These are phyloP conservation scores for Alternaria brassicicola DNA, from an alignment of 2,329 filamentous ascomycete genomes.

Conservation along the genomic window DNA sequence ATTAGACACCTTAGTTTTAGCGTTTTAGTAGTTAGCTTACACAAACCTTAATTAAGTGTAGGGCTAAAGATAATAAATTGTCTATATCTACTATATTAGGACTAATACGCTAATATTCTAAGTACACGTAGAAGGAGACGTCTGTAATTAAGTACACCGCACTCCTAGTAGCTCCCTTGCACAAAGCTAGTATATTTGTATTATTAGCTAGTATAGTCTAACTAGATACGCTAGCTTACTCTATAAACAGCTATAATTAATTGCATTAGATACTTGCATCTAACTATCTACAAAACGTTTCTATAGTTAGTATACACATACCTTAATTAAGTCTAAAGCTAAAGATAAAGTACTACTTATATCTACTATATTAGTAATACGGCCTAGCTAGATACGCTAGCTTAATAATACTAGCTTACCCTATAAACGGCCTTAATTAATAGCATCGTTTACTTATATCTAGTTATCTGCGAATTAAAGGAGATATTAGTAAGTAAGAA, in stretches of 20 bases:
- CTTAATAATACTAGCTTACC: slow-evolving; percentile 2
- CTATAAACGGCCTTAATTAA: neutral
- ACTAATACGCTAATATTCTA: neutral
- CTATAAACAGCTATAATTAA: neutral
- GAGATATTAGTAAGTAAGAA: too few relatives aligned
- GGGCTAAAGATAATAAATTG: neutral
- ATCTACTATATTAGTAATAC: neutral
- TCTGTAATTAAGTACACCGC: neutral
- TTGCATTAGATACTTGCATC: neutral
- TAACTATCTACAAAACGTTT: neutral
- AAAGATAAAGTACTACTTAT: neutral
- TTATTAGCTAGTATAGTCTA: neutral
- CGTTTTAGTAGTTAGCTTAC: neutral
- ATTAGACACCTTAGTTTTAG: neutral
- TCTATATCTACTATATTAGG: neutral
- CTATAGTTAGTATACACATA: neutral
- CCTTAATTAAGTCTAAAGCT: neutral
- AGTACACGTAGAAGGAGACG: neutral
- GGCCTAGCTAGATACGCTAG: neutral
- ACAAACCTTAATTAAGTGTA: neutral
- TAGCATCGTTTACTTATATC: slow-evolving; percentile 1
- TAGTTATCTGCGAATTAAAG: neutral
- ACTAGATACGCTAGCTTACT: neutral
- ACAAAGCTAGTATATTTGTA: neutral
- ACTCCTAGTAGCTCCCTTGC: neutral